A percentile compares a stretch with the other conserved stretches of the same genome.
Conservation (phyloP, 257 asterid genomes). For the Coffea canephora region DNA sequence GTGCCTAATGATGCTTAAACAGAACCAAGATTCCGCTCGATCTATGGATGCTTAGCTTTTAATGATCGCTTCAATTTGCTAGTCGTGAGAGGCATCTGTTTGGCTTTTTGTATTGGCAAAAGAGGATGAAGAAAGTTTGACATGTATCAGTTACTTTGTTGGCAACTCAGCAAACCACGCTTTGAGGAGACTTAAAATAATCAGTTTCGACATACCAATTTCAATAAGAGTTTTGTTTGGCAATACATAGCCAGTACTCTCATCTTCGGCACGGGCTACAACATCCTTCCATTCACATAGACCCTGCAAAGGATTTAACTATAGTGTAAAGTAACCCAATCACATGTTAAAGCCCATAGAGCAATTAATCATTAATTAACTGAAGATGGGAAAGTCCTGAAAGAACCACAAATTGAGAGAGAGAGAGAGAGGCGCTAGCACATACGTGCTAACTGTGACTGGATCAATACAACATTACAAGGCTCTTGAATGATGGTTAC, state of each 20-base stretch:
- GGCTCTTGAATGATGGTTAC: neutral
- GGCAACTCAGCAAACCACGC: slow-evolving; percentile 13
- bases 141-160: neutral
- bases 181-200: slow-evolving; percentile 12
- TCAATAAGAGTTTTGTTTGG: slow-evolving; percentile 88
- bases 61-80: slow-evolving; percentile 55
- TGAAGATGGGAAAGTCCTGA: neutral
- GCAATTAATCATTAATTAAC: neutral
- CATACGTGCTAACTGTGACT: neutral
- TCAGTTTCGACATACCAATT: slow-evolving; percentile 54
- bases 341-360: neutral
- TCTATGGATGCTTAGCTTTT: slow-evolving; percentile 75
- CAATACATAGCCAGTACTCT: slow-evolving; percentile 93
- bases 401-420: neutral
- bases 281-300: slow-evolving; percentile 91
- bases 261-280: slow-evolving; percentile 98
- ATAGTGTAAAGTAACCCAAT: neutral
- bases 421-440: neutral
- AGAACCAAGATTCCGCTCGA: slow-evolving; percentile 75
- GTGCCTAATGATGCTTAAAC: slow-evolving; percentile 69
- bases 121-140: too few species aligned
- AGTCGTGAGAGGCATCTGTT: slow-evolving; percentile 80
- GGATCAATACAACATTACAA: neutral
- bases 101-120: slow-evolving; percentile 55
- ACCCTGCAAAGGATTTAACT: slow-evolving; percentile 43